Base-by-base conservation (phyloP, 441 rosid species). In the Adansonia madagascariensis region DNA sequence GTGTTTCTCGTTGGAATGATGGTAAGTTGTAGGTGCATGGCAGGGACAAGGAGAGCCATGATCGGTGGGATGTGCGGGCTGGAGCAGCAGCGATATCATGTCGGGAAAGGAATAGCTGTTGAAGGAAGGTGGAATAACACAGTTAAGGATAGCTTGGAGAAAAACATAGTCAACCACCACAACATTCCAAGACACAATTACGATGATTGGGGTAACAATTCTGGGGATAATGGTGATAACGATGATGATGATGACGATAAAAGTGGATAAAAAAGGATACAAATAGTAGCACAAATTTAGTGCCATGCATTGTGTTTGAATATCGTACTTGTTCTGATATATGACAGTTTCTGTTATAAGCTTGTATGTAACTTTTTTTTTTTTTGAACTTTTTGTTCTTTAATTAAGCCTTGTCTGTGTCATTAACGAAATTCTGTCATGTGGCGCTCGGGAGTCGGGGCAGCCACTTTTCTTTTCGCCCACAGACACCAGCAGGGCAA, bases 101-200 rank as follows among this genome's bases (percentile, higher is more conserved):
- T n/a, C 31, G 31, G 43, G 73, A 80, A 66, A 75, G 81, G 62
- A 47, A 74, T 61, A 46, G 59, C 9, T 39, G 39, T 52, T 6
- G 80, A 65, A 81, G 72, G 75, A 10, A 52, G 11, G 50, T 46
- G 46, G 69, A 57, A 22, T 61, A 74, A 66, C 17, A 39, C 14
- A 10, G 73, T 59, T 6, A 74, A 74, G 73, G 46, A 67, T 69
- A 17, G 62, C 14, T 20, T 67, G 11, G 85, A 75, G 3, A 81
- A 73, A 18, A 80, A 73, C 79, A 65, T 79, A n/a, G 74, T 85
- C 56, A 86, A 82, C 77, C 88, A 88, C 83, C 89, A 85, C 74
- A 77, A 3, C 77, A 86, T 82, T 68, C 89, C 88, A n/a, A 81
- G 87, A 44, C 74, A 82, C 59, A 20, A 82, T 67, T 85, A 80